phyloP scores from a whole-genome alignment of 306 rosid species.

The Hippophae gyantsensis region DNA sequence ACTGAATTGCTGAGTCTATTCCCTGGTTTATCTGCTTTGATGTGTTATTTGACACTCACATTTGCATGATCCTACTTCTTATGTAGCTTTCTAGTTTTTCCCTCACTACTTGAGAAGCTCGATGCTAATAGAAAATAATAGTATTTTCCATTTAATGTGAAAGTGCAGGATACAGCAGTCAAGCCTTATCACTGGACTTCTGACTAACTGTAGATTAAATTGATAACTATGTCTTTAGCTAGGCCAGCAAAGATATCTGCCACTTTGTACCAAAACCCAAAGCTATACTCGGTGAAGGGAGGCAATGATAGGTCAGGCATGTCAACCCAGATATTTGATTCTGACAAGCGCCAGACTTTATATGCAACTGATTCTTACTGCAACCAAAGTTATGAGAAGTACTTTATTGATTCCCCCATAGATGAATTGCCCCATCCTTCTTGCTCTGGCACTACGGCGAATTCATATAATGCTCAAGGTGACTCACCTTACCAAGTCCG shows the following conservation, averaged over 20 bases:
- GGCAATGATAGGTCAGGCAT: slow-evolving; percentile 39
- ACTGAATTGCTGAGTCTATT: too few relatives aligned
- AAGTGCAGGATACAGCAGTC: slow-evolving; percentile 14
- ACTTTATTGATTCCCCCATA: slow-evolving; percentile 58
- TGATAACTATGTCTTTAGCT: slow-evolving; percentile 53
- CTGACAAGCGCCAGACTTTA: slow-evolving; percentile 40
- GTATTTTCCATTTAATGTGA: neutral
- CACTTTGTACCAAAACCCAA: slow-evolving; percentile 44
- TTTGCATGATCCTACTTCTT: too few relatives aligned
- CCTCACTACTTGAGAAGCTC: too few relatives aligned
- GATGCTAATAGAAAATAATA: too few relatives aligned
- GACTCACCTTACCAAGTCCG: slow-evolving; percentile 26
- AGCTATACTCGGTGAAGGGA: slow-evolving; percentile 57
- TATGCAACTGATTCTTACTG: slow-evolving; percentile 47
- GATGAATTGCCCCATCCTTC: slow-evolving; percentile 50
- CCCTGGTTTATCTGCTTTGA: too few relatives aligned
- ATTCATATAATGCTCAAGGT: slow-evolving; percentile 38
- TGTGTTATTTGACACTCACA: too few relatives aligned
- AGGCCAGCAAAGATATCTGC: slow-evolving; percentile 50
- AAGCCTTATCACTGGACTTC: slow-evolving; percentile 15
- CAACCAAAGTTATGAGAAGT: slow-evolving; percentile 67
- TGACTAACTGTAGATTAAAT: slow-evolving; percentile 19
- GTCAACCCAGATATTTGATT: slow-evolving; percentile 37
- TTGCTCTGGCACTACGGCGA: slow-evolving; percentile 40
- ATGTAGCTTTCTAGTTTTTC: too few relatives aligned